These are phyloP conservation scores for Aquilaria yunnanensis DNA, from an alignment of 345 rosid species.

Conservation along the genomic window DNA sequence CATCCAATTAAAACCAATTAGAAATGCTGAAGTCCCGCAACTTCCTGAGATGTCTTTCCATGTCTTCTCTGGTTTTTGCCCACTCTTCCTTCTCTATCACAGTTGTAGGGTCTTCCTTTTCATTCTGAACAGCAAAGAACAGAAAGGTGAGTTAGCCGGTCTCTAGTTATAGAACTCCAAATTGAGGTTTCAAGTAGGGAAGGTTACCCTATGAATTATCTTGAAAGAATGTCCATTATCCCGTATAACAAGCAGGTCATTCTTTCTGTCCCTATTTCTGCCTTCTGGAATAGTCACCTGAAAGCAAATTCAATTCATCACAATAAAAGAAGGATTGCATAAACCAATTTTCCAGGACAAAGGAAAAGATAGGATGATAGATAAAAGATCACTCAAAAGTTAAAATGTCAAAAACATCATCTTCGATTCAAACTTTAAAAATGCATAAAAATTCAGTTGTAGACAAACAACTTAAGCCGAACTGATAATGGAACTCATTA, in stretches of 20 bases:
- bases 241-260: slow-evolving; percentile 76
- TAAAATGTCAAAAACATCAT: too few relatives aligned
- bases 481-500: too few relatives aligned
- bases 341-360: not conserved
- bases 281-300: slow-evolving; percentile 88
- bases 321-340: not conserved
- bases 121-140: slow-evolving; percentile 32
- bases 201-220: slow-evolving; percentile 52
- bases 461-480: too few relatives aligned
- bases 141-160: not conserved
- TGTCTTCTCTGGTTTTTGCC: slow-evolving; percentile 61
- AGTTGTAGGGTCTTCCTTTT: slow-evolving; percentile 67
- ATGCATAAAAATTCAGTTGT: too few relatives aligned
- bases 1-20: slow-evolving; percentile 60
- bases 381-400: too few relatives aligned
- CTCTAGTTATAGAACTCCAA: not conserved
- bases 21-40: slow-evolving; percentile 73
- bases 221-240: slow-evolving; percentile 81
- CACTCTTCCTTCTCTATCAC: slow-evolving; percentile 89
- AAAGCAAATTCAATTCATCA: slow-evolving; percentile 6
- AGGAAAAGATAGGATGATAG: slow-evolving; percentile 1
- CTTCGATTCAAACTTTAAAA: too few relatives aligned
- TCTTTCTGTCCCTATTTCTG: slow-evolving; percentile 74
- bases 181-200: slow-evolving; percentile 2
- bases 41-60: slow-evolving; percentile 93